phyloP scores from a whole-genome alignment of 208 protist genomes.

The Acanthamoeba triangularis region DNA sequence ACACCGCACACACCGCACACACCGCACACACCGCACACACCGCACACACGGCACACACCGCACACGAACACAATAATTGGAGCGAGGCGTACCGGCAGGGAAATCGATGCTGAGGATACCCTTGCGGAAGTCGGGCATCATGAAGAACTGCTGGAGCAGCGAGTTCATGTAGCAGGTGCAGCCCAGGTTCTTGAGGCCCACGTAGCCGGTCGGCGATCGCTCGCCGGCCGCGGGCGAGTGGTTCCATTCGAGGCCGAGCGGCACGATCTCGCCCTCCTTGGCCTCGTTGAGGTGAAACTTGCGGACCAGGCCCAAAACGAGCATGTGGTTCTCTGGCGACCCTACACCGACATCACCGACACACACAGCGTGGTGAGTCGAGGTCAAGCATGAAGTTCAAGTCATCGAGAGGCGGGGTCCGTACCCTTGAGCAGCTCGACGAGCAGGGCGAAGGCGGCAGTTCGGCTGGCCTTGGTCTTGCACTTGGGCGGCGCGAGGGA shows the following conservation, averaged over 20 bases:
- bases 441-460: constrained; percentile 86
- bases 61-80: neutral
- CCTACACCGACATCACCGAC: neutral
- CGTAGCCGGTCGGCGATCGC: constrained; percentile 82
- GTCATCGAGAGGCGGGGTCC: neutral
- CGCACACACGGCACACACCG: too few species aligned
- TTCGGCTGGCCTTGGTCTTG: constrained; percentile 87
- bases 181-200: constrained; percentile 91
- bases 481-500: constrained; percentile 89
- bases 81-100: neutral
- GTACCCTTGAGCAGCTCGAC: constrained; percentile 74
- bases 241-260: constrained; percentile 40
- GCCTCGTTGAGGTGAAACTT: neutral
- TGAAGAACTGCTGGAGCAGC: constrained; percentile 90
- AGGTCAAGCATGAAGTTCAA: neutral
- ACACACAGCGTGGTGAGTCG: neutral
- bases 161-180: constrained; percentile 93
- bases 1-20: too few species aligned
- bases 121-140: constrained; percentile 80
- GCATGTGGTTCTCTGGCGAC: neutral
- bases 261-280: neutral
- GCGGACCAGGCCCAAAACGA: neutral
- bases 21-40: too few species aligned
- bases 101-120: constrained; percentile 70
- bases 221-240: constrained; percentile 30